Base-by-base conservation (phyloP, 345 rosid genomes). In the Psidium friedrichsthalianum region DNA sequence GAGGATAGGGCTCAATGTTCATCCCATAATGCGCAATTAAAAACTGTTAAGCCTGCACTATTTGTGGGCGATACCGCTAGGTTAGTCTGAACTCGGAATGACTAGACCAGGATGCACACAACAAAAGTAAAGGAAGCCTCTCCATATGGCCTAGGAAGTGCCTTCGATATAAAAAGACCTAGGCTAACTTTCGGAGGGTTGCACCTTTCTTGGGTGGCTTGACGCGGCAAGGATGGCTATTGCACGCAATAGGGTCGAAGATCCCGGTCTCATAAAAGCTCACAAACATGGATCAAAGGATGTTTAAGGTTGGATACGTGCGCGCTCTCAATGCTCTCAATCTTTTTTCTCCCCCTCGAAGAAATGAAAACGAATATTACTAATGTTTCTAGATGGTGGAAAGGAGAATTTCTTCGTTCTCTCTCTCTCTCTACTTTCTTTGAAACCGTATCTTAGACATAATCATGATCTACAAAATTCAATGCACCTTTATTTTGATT, bases 1-100 rank as follows among this genome's bases (percentile, higher is more conserved):
- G 5, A 29, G 1, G 1, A 1, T 0, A 8, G 24, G 52, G 11
- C n/a, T 51, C 14, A 11, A 27, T 59, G 15, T 32, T 29, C 36
- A 27, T 16, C 36, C 15, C 2, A n/a, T 27, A 1, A 59, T 13
- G 0, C 3, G 9, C 14, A 20, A 59, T 59, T 59, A 16, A 8
- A 6, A 6, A 13, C 29, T 59, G 18, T 59, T 27, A 13, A 13
- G 74, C 3, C 20, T 59, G 9, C 18, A 27, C 74, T 59, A 8
- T n/a, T n/a, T 59, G 36, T 27, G 40, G 74, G n/a, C n/a, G n/a
- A 32, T 29, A 36, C 29, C 74, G 1, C 0, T 13, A 6, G 4
- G 74, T 16, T 27, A 59, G 74, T 8, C 27, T 27, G 74, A 59
- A 59, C 20, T 59, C 5, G 29, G 5, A 59, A 29, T 59, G 12